phyloP scores from a whole-genome alignment of 352 stramenopile genomes.

The Phytophthora crassamura region DNA sequence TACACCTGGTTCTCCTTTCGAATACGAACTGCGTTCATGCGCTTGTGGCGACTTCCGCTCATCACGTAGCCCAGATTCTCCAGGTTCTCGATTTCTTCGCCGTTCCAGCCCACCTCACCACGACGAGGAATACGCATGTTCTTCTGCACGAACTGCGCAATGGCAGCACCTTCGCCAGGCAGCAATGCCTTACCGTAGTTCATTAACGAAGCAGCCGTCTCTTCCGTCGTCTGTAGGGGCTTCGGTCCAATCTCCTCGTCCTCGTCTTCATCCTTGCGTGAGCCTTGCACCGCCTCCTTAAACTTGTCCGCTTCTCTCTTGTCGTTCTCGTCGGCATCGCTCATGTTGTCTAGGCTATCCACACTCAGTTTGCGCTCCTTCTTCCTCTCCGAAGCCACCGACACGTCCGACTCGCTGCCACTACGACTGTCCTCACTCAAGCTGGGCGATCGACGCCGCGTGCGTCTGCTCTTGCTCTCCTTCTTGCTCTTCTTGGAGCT shows the following conservation, averaged over 20 bases:
- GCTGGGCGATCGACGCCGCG: constrained; percentile 33
- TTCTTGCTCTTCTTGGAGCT: constrained; percentile 45
- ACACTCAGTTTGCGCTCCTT: constrained; percentile 25
- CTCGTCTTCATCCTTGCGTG: constrained; percentile 68
- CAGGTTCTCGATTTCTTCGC: constrained; percentile 96
- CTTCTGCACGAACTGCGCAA: constrained; percentile 98
- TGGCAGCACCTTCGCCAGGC: constrained; percentile 94
- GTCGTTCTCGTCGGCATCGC: constrained; percentile 58
- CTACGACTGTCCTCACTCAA: constrained; percentile 36
- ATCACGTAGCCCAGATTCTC: constrained; percentile 97
- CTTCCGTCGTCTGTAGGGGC: constrained; percentile 56
- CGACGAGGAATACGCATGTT: constrained; percentile 98
- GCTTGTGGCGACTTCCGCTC: constrained; percentile 96
- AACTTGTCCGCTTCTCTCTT: constrained; percentile 86
- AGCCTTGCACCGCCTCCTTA: constrained; percentile 87
- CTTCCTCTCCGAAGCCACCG: constrained; percentile 30
- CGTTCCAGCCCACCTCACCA: constrained; percentile 97
- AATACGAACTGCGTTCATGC: constrained; percentile 99
- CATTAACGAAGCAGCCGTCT: constrained; percentile 54
- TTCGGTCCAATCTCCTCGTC: constrained; percentile 91
- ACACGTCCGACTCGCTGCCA: constrained; percentile 36
- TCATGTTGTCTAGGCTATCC: constrained; percentile 16
- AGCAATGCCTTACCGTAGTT: constrained; percentile 94
- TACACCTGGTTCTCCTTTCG: constrained; percentile 99
- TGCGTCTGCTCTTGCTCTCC: constrained; percentile 34